Percentiles rank a stretch among this genome's conserved stretches.
phyloP scores from a whole-genome alignment of 2,329 filamentous ascomycete genomes.

The Drechslerella stenobrocha region DNA sequence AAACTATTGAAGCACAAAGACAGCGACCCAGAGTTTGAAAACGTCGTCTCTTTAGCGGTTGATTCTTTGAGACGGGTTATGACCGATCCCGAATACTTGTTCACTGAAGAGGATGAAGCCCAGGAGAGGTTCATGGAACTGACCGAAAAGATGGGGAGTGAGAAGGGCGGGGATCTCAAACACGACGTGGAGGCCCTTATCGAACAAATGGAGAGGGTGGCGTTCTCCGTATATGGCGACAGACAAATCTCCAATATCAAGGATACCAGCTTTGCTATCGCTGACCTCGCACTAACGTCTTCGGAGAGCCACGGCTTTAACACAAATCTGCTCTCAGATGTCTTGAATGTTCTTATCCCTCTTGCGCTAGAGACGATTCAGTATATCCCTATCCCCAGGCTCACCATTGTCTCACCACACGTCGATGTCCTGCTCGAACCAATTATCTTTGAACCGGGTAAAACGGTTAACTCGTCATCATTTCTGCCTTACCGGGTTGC shows the following conservation, averaged over 20 bases:
- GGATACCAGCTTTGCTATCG: conserved; percentile 68
- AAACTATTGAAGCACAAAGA: conserved; percentile 72
- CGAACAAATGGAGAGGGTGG: conserved; percentile 68
- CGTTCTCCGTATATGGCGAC: conserved; percentile 71
- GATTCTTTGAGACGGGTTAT: conserved; percentile 77
- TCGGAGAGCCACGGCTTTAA: conserved; percentile 66
- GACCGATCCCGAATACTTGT: conserved; percentile 80
- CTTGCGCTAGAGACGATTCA: conserved; percentile 75
- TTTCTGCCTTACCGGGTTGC: conserved; percentile 85
- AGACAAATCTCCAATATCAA: conserved; percentile 71
- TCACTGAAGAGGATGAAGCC: conserved; percentile 62
- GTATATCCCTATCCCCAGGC: conserved; percentile 82
- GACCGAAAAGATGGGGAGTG: conserved; percentile 63
- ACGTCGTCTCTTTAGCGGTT: conserved; percentile 72
- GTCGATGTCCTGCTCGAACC: conserved; percentile 88
- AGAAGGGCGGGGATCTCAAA: conserved; percentile 68
- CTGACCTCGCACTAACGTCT: conserved; percentile 68
- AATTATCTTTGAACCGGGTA: conserved; percentile 82
- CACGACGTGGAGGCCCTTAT: conserved; percentile 74
- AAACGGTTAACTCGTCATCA: conserved; percentile 79
- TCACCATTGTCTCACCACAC: conserved; percentile 82
- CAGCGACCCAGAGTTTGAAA: conserved; percentile 79
- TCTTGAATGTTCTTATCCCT: conserved; percentile 78
- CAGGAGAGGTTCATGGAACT: conserved; percentile 63
- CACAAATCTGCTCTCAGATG: conserved; percentile 72